Evolutionary conservation across 1,139 yeast species (phyloP).

Genomic region (Geotrichum carabidarum): DNA sequence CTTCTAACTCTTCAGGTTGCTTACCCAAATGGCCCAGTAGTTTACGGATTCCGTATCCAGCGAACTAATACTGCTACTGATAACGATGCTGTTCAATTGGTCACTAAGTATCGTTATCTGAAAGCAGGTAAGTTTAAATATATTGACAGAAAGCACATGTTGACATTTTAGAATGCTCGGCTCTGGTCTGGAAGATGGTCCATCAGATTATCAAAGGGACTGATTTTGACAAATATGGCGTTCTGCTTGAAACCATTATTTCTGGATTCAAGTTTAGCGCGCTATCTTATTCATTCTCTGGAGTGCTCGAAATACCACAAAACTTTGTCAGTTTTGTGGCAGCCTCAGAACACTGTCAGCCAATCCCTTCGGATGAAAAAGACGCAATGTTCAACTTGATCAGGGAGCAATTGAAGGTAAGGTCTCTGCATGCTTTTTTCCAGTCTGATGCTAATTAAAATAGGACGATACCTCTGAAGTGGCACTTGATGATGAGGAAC

Average conservation of each 20-base stretch:
- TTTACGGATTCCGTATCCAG: conserved; percentile 52
- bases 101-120: conserved; percentile 24
- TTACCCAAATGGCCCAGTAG: conserved; percentile 64
- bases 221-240: conserved; percentile 30
- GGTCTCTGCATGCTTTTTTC: background rate
- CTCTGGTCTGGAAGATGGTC: conserved; percentile 13
- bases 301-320: conserved; percentile 7
- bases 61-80: conserved; percentile 16
- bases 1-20: conserved; percentile 41
- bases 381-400: background rate
- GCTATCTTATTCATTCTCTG: conserved; percentile 25
- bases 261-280: conserved; percentile 11
- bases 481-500: conserved; percentile 13
- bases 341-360: conserved; percentile 6
- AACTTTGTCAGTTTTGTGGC: background rate
- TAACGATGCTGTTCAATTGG: conserved; percentile 21
- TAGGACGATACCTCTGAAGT: background rate
- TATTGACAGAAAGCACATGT: background rate
- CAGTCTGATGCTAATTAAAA: background rate
- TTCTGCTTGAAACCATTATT: conserved; percentile 12
- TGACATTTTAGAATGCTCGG: conserved; percentile 10
- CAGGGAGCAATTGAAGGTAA: background rate
- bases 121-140: conserved; percentile 23
- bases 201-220: conserved; percentile 29
- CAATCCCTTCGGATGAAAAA: background rate